Base-by-base conservation (phyloP, 192 early-diverging fungal genomes). In the Podila minutissima region DNA sequence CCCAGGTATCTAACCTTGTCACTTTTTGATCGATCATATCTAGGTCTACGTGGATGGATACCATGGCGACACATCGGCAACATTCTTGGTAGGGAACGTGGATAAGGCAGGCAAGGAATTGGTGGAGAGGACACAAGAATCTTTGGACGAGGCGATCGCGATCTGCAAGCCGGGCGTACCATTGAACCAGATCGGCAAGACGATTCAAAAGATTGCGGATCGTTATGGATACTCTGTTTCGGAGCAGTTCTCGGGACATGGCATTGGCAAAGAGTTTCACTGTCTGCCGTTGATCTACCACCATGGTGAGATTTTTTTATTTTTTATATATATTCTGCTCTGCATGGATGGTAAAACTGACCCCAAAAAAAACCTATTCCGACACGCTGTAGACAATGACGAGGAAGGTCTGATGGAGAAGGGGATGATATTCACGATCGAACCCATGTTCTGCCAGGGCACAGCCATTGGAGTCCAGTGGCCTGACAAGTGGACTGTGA, bases 11-110 rank as follows among this genome's bases (percentile, higher is more conserved):
- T 86, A 4, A 94, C 88, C 15, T 90, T 95, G 82, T 70, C 74
- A 3, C 89, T 92, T 11, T 93, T 92, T 9, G 61, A 77, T 17
- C 89, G 91, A 89, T 19, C 68, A 71, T 24, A 90, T 86, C 0
- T 93, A 96, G 75, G 74, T 94, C 50, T 97, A 91, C 83, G 78
- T 94, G 62, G 91, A 96, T 72, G 98, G 96, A 17, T 96, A 93
- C 86, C 97, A 99, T 75, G 88, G 91, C 9, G 98, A 99, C 77
- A 76, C 96, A 46, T 98, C 98, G 72, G 95, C 93, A 69, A 99
- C 97, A 1, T 96, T 93, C 72, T 85, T 92, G 26, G 95, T 98
- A n/a, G 98, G 97, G 20, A 92, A 92, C 53, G 96, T 98, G 10
- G 95, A 98, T 74, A 85, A 90, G 6, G 66, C 75, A 35, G 93